Percentiles rank a stretch among this genome's conserved stretches.
These are phyloP conservation scores for Ustilago sp. DNA, from an alignment of 1,284 basidiomycete species.

Conservation along the genomic window DNA sequence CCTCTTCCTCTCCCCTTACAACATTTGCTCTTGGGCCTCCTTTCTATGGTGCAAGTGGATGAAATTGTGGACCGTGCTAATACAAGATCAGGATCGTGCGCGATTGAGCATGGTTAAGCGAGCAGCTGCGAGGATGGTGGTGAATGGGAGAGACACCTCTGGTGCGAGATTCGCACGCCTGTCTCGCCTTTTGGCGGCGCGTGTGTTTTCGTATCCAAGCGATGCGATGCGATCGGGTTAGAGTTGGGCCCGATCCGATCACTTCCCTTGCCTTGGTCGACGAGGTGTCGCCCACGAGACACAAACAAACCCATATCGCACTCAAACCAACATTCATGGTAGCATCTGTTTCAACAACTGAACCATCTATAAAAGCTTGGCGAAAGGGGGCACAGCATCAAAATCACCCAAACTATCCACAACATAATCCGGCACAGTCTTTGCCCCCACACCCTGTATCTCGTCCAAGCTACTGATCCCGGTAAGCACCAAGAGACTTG, in stretches of 20 bases:
- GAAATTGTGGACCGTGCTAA: no score
- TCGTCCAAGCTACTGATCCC: slow-evolving; percentile 72
- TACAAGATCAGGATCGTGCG: no score
- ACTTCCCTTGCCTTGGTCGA: not conserved
- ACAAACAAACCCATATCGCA: not conserved
- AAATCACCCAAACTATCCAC: slow-evolving; percentile 62
- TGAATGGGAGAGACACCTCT: no score
- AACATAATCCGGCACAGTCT: slow-evolving; percentile 65
- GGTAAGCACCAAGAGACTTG: slow-evolving; percentile 92
- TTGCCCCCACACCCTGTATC: slow-evolving; percentile 73
- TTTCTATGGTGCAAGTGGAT: no score
- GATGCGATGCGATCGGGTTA: not conserved
- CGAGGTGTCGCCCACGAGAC: not conserved
- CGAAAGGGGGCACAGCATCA: slow-evolving; percentile 37
- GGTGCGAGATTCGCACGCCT: not conserved
- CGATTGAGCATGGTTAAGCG: no score
- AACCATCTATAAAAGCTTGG: not conserved
- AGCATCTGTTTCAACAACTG: no score
- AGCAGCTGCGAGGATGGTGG: no score
- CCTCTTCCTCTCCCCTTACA: no score
- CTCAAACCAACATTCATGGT: not conserved
- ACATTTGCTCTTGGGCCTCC: no score
- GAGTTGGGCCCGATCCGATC: not conserved
- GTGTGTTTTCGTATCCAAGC: not conserved
- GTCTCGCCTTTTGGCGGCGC: not conserved